Evolutionary conservation across 768 basidiomycete genomes (phyloP).

Genomic region (Hygrophoropsis aurantiaca): DNA sequence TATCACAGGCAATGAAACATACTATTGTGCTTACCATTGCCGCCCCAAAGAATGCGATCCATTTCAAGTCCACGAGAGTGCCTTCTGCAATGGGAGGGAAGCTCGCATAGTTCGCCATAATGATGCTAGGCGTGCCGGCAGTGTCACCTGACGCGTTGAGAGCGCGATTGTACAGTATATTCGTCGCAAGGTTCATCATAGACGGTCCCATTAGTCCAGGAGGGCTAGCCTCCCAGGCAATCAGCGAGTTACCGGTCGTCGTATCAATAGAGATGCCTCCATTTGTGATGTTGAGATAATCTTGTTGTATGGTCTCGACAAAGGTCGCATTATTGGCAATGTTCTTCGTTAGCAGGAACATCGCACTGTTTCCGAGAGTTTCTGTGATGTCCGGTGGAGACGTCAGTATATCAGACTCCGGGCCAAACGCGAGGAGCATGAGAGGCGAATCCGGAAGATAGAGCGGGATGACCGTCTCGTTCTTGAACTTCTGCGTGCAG

Average conservation of each 20-base stretch:
- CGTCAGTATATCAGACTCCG: conserved; percentile 40
- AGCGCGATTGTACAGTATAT: conserved; percentile 64
- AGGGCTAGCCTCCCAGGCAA: conserved; percentile 72
- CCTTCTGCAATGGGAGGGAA: conserved; percentile 59
- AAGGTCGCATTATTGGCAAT: conserved; percentile 63
- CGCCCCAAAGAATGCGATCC: conserved; percentile 74
- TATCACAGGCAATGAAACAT: neutral
- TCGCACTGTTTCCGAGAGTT: conserved; percentile 44
- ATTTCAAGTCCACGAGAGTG: conserved; percentile 64
- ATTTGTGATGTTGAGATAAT: conserved; percentile 54
- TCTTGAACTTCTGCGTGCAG: conserved; percentile 44
- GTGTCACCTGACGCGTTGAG: conserved; percentile 49
- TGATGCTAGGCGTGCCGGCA: conserved; percentile 44
- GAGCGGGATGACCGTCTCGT: conserved; percentile 42
- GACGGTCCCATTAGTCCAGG: conserved; percentile 58
- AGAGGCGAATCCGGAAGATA: conserved; percentile 54
- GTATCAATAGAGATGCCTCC: conserved; percentile 70
- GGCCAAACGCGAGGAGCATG: conserved; percentile 27
- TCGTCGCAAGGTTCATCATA: conserved; percentile 67
- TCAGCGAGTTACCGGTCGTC: conserved; percentile 45
- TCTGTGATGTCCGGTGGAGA: conserved; percentile 55
- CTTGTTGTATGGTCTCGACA: conserved; percentile 46
- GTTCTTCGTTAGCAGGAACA: conserved; percentile 35
- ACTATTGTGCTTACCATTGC: conserved; percentile 51
- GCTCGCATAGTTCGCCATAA: conserved; percentile 53